phyloP scores from a whole-genome alignment of 352 stramenopile genomes.

The Globisporangium canariense region DNA sequence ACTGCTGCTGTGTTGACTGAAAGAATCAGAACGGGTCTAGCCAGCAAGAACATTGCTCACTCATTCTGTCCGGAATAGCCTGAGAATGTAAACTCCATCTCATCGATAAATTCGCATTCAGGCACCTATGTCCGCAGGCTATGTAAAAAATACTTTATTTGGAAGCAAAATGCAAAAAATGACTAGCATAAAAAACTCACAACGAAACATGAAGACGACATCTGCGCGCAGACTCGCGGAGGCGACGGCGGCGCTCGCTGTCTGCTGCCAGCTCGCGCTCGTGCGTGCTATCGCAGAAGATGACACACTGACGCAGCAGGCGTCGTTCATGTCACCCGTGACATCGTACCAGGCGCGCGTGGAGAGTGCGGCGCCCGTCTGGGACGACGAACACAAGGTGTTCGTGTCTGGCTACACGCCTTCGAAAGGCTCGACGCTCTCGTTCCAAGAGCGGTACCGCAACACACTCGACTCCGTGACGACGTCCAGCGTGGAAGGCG shows the following conservation, averaged over 20 bases:
- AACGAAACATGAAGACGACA: neutral
- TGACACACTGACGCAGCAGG: slow-evolving; percentile 1
- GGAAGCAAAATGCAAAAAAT: too few relatives aligned
- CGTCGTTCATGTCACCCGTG: slow-evolving; percentile 47
- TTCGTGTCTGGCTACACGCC: slow-evolving; percentile 39
- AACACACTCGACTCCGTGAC: slow-evolving; percentile 64
- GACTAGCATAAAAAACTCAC: too few relatives aligned
- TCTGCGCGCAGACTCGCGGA: neutral
- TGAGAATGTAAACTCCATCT: neutral
- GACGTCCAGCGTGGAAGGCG: slow-evolving; percentile 65
- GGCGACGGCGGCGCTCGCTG: neutral
- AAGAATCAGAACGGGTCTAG: too few relatives aligned
- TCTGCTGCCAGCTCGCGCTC: neutral
- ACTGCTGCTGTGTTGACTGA: too few relatives aligned
- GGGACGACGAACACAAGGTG: slow-evolving; percentile 37
- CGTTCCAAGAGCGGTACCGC: slow-evolving; percentile 45
- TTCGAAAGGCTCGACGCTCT: slow-evolving; percentile 6
- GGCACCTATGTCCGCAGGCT: too few relatives aligned
- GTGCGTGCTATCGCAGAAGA: neutral
- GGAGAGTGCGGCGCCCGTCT: slow-evolving; percentile 46
- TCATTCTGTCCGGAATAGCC: neutral
- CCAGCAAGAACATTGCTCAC: neutral
- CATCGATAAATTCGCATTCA: too few relatives aligned
- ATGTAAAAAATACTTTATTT: too few relatives aligned
- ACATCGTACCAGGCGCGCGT: slow-evolving; percentile 58